Evolutionary conservation across 306 rosid genomes (phyloP).

Genomic region (Styphnolobium japonicum): DNA sequence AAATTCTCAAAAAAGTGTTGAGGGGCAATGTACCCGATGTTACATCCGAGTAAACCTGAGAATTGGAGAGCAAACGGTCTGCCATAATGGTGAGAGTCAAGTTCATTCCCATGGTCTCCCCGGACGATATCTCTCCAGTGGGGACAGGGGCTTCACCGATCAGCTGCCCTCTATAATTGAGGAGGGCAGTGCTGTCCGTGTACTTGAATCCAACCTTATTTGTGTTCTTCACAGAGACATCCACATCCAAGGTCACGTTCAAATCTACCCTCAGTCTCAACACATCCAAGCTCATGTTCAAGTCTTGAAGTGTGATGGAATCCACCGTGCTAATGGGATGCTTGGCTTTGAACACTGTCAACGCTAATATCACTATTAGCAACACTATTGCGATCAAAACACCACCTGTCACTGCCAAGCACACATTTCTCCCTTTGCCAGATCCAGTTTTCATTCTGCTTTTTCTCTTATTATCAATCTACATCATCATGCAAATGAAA

Average conservation of each 20-base stretch:
- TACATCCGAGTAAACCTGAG: slow-evolving; percentile 34
- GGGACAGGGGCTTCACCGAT: slow-evolving; percentile 58
- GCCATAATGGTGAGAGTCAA: slow-evolving; percentile 56
- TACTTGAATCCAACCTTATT: slow-evolving; percentile 53
- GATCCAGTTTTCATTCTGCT: slow-evolving; percentile 6
- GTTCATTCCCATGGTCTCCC: slow-evolving; percentile 34
- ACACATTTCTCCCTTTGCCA: slow-evolving; percentile 19
- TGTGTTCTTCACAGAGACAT: slow-evolving; percentile 45
- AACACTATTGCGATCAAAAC: not conserved
- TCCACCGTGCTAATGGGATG: slow-evolving; percentile 22
- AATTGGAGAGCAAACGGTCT: slow-evolving; percentile 38
- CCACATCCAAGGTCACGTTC: slow-evolving; percentile 46
- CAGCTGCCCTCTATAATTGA: slow-evolving; percentile 55
- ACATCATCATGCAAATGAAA: slow-evolving; percentile 5
- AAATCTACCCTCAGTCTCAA: slow-evolving; percentile 9
- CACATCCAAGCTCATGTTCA: slow-evolving; percentile 23
- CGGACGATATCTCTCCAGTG: slow-evolving; percentile 30
- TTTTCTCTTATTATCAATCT: not conserved
- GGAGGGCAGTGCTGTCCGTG: slow-evolving; percentile 29
- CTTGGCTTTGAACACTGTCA: slow-evolving; percentile 56
- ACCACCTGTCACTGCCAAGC: slow-evolving; percentile 20
- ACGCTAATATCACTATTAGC: slow-evolving; percentile 32
- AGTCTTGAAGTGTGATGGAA: slow-evolving; percentile 27
- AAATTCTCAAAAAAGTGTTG: slow-evolving; percentile 27
- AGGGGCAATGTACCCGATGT: slow-evolving; percentile 42